A percentile compares a stretch with the other conserved stretches of the same genome.
Conservation (phyloP, 805 yeast genomes). For the Myxozyma mucilagina region DNA sequence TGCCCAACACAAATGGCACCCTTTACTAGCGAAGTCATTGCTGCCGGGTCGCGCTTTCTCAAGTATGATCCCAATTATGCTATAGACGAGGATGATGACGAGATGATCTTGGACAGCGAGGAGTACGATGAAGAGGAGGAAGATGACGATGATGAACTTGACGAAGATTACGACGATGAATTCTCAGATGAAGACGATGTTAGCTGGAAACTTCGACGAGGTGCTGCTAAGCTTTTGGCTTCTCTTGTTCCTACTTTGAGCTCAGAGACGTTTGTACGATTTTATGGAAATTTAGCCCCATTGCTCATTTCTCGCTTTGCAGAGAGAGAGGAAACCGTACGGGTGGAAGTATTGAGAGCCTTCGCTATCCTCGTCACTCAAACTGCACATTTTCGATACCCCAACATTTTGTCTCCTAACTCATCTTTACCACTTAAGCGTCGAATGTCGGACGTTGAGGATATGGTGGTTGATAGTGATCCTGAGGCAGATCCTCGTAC, state of each 20-base stretch:
- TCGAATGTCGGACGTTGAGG: constrained; percentile 22
- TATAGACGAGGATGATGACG: constrained; percentile 26
- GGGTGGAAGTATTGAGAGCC: constrained; percentile 51
- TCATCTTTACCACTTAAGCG: constrained; percentile 20
- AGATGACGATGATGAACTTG: constrained; percentile 44
- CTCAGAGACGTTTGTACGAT: constrained; percentile 12
- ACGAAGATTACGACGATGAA: constrained; percentile 40
- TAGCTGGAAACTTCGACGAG: constrained; percentile 64
- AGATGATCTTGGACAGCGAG: constrained; percentile 35
- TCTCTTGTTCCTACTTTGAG: constrained; percentile 42
- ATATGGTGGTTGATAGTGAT: constrained; percentile 5
- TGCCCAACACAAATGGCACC: constrained; percentile 41
- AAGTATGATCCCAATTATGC: constrained; percentile 51
- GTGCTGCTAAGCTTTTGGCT: constrained; percentile 49
- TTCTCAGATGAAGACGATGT: constrained; percentile 50
- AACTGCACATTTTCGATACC: constrained; percentile 1
- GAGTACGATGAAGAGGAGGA: constrained; percentile 50
- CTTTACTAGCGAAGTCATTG: constrained; percentile 38
- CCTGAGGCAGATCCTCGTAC: constrained; percentile 18
- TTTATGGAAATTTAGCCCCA: constrained; percentile 40
- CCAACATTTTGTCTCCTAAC: constrained; percentile 12
- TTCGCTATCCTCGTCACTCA: constrained; percentile 44
- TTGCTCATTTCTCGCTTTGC: constrained; percentile 47
- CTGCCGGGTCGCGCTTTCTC: constrained; percentile 40
- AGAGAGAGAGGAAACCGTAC: constrained; percentile 49